phyloP scores from a whole-genome alignment of 345 rosid species.

The Lumnitzera littorea region DNA sequence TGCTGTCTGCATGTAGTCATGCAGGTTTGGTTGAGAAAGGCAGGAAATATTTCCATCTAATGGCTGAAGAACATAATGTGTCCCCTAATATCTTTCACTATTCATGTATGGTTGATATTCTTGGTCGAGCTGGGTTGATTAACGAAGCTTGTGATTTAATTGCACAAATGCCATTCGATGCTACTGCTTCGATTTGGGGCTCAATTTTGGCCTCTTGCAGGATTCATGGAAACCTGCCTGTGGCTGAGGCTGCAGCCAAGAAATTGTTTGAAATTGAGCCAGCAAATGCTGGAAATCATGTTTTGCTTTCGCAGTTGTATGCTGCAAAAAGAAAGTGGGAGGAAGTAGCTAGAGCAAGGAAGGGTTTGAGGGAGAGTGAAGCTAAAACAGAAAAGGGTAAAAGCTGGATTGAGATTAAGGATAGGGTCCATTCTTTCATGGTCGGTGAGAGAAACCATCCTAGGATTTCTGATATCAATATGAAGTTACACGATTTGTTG shows the following conservation, averaged over 20 bases:
- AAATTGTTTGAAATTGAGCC: constrained; percentile 66
- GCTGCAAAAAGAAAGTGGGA: constrained; percentile 59
- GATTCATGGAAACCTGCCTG: constrained; percentile 41
- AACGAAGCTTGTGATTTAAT: constrained; percentile 59
- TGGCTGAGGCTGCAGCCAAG: constrained; percentile 66
- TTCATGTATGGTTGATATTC: constrained; percentile 87
- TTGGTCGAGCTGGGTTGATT: constrained; percentile 54
- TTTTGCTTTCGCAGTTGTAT: constrained; percentile 55
- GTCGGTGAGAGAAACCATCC: constrained; percentile 55
- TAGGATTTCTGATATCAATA: constrained; percentile 45
- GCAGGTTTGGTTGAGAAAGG: constrained; percentile 64
- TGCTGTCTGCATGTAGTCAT: constrained; percentile 77
- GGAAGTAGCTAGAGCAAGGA: constrained; percentile 51
- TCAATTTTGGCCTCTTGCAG: constrained; percentile 74
- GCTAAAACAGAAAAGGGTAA: constrained; percentile 58
- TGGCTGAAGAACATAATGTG: constrained; percentile 40
- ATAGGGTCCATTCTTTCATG: constrained; percentile 53
- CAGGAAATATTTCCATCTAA: constrained; percentile 42
- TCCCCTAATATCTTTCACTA: constrained; percentile 57
- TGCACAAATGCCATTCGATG: constrained; percentile 49
- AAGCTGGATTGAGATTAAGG: constrained; percentile 79
- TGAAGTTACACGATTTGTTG: constrained; percentile 34
- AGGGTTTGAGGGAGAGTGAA: constrained; percentile 41
- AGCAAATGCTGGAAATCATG: constrained; percentile 69
- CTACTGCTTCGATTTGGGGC: constrained; percentile 77